Evolutionary conservation across 2,329 filamentous ascomycete species (phyloP).

Genomic region (Curvularia verruculosa): DNA sequence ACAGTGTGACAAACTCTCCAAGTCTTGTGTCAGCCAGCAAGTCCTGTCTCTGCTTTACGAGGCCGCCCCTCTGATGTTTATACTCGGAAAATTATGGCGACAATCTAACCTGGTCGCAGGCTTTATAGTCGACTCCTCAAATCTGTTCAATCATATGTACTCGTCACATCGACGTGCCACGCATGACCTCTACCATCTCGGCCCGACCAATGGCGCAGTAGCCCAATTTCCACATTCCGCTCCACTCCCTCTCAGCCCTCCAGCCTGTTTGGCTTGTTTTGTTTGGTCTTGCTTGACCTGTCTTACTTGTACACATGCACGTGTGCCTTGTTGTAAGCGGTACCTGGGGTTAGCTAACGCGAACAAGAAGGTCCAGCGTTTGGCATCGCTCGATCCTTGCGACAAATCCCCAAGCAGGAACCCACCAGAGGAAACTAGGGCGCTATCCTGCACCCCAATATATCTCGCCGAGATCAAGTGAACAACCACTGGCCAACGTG

Average conservation of each 20-base stretch:
- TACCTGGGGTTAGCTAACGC: slow-evolving; percentile 23
- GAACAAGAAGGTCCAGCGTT: slow-evolving; percentile 32
- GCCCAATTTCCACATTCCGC: slow-evolving; percentile 9
- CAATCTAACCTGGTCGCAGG: background rate
- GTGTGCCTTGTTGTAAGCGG: slow-evolving; percentile 8
- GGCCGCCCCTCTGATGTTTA: background rate
- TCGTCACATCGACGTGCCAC: background rate
- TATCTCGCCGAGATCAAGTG: slow-evolving; percentile 4
- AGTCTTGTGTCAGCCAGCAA: background rate
- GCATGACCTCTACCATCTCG: slow-evolving; percentile 3
- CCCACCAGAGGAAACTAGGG: slow-evolving; percentile 18
- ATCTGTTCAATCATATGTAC: background rate
- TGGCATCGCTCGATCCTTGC: slow-evolving; percentile 16
- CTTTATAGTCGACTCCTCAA: background rate
- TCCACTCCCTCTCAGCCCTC: background rate
- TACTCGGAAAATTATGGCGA: background rate
- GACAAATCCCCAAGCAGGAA: slow-evolving; percentile 12
- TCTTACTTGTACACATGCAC: slow-evolving; percentile 3
- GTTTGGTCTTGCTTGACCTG: background rate
- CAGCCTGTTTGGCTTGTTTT: background rate
- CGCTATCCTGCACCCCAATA: slow-evolving; percentile 19
- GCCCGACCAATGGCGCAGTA: slow-evolving; percentile 5
- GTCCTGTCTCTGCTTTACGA: background rate
- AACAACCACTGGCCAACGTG: slow-evolving; percentile 18
- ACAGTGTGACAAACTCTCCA: background rate